These are phyloP conservation scores for Sugiyamaella smithiae DNA, from an alignment of 805 yeast genomes.

Conservation along the genomic window DNA sequence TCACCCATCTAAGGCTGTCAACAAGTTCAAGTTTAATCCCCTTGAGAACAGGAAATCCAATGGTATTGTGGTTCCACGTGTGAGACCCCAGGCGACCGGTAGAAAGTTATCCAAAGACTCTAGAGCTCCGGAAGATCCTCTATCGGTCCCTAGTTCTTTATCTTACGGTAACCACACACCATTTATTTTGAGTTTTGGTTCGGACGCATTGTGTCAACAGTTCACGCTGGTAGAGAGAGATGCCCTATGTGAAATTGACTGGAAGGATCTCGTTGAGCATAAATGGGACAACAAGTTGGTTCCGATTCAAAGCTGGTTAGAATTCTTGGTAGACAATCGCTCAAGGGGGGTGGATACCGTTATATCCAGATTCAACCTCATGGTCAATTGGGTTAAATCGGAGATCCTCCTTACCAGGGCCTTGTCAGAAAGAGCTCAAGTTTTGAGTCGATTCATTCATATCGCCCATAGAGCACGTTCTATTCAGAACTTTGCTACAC, in stretches of 20 bases:
- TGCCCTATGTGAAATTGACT: slow-evolving; percentile 77
- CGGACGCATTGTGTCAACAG: slow-evolving; percentile 69
- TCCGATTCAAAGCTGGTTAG: slow-evolving; percentile 82
- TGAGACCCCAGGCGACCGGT: neutral
- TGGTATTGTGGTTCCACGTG: neutral
- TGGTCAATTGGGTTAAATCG: slow-evolving; percentile 89
- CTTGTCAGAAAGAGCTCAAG: slow-evolving; percentile 56
- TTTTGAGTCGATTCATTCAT: slow-evolving; percentile 84
- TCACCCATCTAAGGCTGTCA: no score
- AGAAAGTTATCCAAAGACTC: neutral
- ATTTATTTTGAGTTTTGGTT: slow-evolving; percentile 70
- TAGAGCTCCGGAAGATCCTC: slow-evolving; percentile 21
- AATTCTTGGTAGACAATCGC: slow-evolving; percentile 56
- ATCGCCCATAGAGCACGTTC: slow-evolving; percentile 71
- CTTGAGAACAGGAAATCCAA: neutral
- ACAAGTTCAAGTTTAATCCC: no score
- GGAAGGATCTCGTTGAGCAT: slow-evolving; percentile 82
- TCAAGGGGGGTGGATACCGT: slow-evolving; percentile 77
- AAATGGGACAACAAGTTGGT: slow-evolving; percentile 66
- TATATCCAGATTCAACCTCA: slow-evolving; percentile 79
- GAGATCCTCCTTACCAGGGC: slow-evolving; percentile 72
- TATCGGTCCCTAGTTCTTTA: slow-evolving; percentile 43
- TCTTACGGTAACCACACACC: slow-evolving; percentile 65
- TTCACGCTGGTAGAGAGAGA: slow-evolving; percentile 86
- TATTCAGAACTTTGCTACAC: slow-evolving; percentile 78